Percentiles rank a stretch among this genome's conserved stretches.
phyloP scores from a whole-genome alignment of 495 filamentous ascomycete genomes.

The Neohortaea acidophila region DNA sequence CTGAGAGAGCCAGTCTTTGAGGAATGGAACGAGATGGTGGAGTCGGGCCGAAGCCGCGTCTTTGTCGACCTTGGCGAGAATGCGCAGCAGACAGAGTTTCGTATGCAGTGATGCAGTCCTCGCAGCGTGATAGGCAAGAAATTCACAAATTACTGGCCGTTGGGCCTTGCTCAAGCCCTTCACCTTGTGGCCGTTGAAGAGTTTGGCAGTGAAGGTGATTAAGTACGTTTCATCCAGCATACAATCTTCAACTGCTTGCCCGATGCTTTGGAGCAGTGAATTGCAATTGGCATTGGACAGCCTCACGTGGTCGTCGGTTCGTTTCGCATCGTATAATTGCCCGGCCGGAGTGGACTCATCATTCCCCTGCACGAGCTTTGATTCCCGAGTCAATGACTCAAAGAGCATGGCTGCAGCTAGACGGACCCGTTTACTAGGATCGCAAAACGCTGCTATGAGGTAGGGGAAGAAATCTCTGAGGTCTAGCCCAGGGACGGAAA shows the following conservation, averaged over 20 bases:
- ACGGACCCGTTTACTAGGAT: constrained; percentile 57
- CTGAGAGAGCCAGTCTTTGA: constrained; percentile 48
- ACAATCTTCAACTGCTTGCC: too few species aligned
- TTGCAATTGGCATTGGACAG: too few species aligned
- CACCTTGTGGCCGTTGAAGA: too few species aligned
- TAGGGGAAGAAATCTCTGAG: constrained; percentile 67
- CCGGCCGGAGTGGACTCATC: too few species aligned
- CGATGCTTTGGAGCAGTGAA: too few species aligned
- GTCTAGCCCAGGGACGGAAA: constrained; percentile 27
- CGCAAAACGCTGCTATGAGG: constrained; percentile 52
- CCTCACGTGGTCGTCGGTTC: too few species aligned
- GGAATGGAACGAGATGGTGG: constrained; percentile 50
- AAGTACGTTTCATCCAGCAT: too few species aligned
- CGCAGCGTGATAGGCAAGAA: constrained; percentile 56
- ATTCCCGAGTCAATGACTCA: not conserved
- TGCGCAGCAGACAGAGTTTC: constrained; percentile 52
- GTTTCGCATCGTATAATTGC: too few species aligned
- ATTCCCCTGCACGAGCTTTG: too few species aligned
- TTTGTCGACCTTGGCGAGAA: constrained; percentile 56
- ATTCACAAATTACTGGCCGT: constrained; percentile 52
- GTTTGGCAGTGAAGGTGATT: too few species aligned
- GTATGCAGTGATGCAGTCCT: constrained; percentile 48
- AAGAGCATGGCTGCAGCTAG: constrained; percentile 51
- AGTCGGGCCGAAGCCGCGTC: constrained; percentile 49
- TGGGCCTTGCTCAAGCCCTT: constrained; percentile 55